Evolutionary conservation across 768 basidiomycete genomes (phyloP), one percentile per base, ranked within the genome.

Genomic region (Candolleomyces aberdarensis): DNA sequence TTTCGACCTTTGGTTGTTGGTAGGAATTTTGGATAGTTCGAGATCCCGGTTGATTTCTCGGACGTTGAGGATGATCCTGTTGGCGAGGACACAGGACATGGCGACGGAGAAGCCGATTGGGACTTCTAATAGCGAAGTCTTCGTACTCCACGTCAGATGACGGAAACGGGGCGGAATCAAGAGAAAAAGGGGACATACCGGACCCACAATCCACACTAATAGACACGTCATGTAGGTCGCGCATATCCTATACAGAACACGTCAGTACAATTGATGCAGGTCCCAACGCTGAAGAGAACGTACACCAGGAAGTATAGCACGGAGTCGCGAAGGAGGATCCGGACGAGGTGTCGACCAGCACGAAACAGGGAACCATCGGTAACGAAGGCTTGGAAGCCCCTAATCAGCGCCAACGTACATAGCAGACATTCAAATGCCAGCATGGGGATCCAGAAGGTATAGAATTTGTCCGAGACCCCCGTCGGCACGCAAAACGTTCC

Each of bases 391-490:
- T 78, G 76, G 62, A 82, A 77, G 0, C 82, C 84, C 54, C 79
- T 77, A 58, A 74, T 70, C n/a, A 85, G 64, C 5, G 84, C 84
- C 43, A 86, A 68, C 4, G 63, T 65, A 61, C 85, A 85, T 0
- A 87, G 74, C 1, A 85, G 65, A 58, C 70, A 78, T 65, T 88
- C 86, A 41, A 81, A 85, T 3, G 73, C 66, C 15, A 88, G 72
- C 64, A 85, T 76, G 1, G 85, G 85, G 47, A 87, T 78, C 86
- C 86, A 88, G 69, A 84, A 85, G 19, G 77, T 72, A 65, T 77
- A 86, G 67, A 85, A 83, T 44, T 76, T 72, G 8, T 58, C 48
- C 5, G 82, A 74, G 5, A 84, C 65, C 31, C 70, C 66, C 13
- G 52, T 44, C 5, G 82, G 77, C 11, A 74, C 61, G 65, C 85